A percentile compares a stretch with the other conserved stretches of the same genome.
phyloP scores from a whole-genome alignment of 345 rosid genomes.

The Erodium maritimum region DNA sequence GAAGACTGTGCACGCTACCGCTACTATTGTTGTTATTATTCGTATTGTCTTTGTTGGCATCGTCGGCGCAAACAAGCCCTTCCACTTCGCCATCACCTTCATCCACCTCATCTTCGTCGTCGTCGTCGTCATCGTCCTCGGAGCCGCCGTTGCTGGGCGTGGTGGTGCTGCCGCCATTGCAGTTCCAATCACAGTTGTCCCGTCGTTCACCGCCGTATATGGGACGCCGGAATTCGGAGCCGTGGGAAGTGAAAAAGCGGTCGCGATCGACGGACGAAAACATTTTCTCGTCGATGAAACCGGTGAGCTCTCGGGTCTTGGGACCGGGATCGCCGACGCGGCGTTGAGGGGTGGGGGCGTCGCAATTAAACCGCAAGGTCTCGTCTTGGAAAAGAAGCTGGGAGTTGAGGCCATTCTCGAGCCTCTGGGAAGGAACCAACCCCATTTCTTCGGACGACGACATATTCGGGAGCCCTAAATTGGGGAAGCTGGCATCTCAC shows the following conservation, averaged over 20 bases:
- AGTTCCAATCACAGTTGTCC: constrained; percentile 15
- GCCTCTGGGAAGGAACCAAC: constrained; percentile 12
- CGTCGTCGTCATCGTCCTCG: constrained; percentile 41
- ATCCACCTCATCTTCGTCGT: constrained; percentile 28
- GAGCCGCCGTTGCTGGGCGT: constrained; percentile 26
- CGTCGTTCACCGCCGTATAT: constrained; percentile 8
- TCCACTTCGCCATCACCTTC: constrained; percentile 22
- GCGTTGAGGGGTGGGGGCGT: constrained; percentile 16
- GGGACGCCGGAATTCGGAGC: constrained; percentile 18
- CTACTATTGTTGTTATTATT: constrained; percentile 11
- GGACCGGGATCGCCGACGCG: constrained; percentile 28
- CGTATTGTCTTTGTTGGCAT: constrained; percentile 6
- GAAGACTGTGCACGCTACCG: constrained; percentile 1
- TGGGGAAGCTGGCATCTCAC: not conserved
- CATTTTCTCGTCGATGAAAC: constrained; percentile 35
- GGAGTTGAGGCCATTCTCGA: constrained; percentile 32
- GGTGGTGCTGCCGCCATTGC: constrained; percentile 20
- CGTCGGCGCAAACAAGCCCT: constrained; percentile 12
- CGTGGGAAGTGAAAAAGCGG: constrained; percentile 35
- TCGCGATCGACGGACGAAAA: constrained; percentile 25
- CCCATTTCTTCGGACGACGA: constrained; percentile 43
- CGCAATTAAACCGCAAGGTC: constrained; percentile 29
- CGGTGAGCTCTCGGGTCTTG: constrained; percentile 44
- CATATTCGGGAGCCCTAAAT: not conserved
- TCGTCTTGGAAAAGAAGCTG: constrained; percentile 51